A percentile compares a stretch with the other conserved stretches of the same genome.
phyloP scores from a whole-genome alignment of 805 yeast genomes.

The Saccharomycopsis olivae region DNA sequence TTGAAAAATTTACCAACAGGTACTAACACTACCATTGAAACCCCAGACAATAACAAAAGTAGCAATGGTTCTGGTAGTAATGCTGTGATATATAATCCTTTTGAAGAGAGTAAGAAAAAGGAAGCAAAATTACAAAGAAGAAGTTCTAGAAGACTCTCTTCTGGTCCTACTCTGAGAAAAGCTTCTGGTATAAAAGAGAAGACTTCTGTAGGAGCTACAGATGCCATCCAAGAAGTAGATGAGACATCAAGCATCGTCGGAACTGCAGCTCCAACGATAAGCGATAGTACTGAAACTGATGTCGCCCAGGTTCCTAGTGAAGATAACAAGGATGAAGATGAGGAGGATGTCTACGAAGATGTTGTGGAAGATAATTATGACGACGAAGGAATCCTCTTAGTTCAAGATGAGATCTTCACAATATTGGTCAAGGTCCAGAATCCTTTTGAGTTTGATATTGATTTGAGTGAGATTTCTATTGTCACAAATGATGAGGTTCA shows the following conservation, averaged over 20 bases:
- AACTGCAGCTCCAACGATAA: too few relatives aligned
- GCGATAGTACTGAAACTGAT: slow-evolving; percentile 6
- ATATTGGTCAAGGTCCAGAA: slow-evolving; percentile 54
- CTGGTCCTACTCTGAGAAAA: neutral
- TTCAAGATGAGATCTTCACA: slow-evolving; percentile 55
- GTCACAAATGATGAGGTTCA: slow-evolving; percentile 22
- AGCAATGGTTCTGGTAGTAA: neutral
- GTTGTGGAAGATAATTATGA: slow-evolving; percentile 17
- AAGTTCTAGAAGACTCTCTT: slow-evolving; percentile 9
- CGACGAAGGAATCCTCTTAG: slow-evolving; percentile 27
- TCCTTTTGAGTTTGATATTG: slow-evolving; percentile 69
- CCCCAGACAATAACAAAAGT: neutral
- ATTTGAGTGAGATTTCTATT: slow-evolving; percentile 39
- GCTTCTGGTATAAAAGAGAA: neutral
- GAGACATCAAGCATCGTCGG: too few relatives aligned
- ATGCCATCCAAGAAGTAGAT: slow-evolving; percentile 7
- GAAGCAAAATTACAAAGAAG: slow-evolving; percentile 11
- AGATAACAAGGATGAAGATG: slow-evolving; percentile 12
- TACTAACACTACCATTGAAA: slow-evolving; percentile 12
- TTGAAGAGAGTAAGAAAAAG: slow-evolving; percentile 15
- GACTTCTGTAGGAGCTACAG: neutral
- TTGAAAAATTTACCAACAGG: slow-evolving; percentile 16
- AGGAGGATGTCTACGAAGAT: slow-evolving; percentile 19
- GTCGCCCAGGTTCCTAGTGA: too few relatives aligned
- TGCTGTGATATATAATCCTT: slow-evolving; percentile 17